Evolutionary conservation across 202 grass and related monocot genomes (phyloP).

Genomic region (Hordeum pubiflorum): DNA sequence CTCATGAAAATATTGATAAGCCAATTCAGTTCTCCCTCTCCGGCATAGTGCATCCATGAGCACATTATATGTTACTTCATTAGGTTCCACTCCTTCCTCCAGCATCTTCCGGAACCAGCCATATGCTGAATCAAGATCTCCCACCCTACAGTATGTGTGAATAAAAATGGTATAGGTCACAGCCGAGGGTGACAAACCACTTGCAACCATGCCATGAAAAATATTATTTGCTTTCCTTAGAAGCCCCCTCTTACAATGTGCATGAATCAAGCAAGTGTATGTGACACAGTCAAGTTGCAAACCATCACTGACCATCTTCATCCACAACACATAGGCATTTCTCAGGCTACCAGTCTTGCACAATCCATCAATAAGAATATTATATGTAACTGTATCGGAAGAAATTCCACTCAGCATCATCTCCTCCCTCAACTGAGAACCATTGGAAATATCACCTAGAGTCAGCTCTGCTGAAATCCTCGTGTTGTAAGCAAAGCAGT

Average conservation of each 20-base stretch:
- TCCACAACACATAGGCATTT: constrained; percentile 42
- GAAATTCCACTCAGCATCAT: constrained; percentile 52
- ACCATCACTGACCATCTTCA: constrained; percentile 63
- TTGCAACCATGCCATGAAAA: constrained; percentile 51
- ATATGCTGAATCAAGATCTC: constrained; percentile 63
- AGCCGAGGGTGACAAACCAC: constrained; percentile 43
- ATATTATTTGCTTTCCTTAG: constrained; percentile 51
- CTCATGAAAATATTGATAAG: constrained; percentile 55
- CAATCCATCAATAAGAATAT: constrained; percentile 77
- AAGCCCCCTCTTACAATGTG: constrained; percentile 49
- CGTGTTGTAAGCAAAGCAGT: constrained; percentile 73
- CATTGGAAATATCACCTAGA: constrained; percentile 37
- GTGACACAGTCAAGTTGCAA: constrained; percentile 69
- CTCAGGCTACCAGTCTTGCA: constrained; percentile 68
- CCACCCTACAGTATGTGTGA: constrained; percentile 56
- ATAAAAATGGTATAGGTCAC: constrained; percentile 83
- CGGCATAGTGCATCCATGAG: constrained; percentile 76
- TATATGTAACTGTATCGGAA: constrained; percentile 63
- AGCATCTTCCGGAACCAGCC: constrained; percentile 56
- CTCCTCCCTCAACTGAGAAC: constrained; percentile 62
- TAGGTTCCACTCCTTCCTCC: constrained; percentile 54
- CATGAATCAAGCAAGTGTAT: constrained; percentile 92
- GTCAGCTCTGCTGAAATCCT: constrained; percentile 56
- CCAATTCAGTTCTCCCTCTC: constrained; percentile 46
- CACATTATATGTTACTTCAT: constrained; percentile 80